A percentile compares a stretch with the other conserved stretches of the same genome.
Conservation (phyloP, 2,329 filamentous ascomycete species). For the Periconia macrospinosa region DNA sequence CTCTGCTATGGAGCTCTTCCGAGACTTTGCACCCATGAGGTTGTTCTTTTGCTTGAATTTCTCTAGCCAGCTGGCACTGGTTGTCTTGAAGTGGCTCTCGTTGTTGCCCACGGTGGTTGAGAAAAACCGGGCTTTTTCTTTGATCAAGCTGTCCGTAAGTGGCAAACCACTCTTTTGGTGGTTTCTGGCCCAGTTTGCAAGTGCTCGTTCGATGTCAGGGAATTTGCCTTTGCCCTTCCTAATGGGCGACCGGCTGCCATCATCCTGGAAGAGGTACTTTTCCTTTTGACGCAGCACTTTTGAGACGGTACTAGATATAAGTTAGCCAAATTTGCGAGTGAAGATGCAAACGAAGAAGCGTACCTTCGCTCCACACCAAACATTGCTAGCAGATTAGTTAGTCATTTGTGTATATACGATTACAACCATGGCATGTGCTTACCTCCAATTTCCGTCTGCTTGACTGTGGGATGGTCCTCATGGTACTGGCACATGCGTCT, state of each 20-base stretch:
- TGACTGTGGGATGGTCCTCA: conserved; percentile 84
- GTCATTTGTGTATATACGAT: conserved; percentile 12
- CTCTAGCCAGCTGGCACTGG: conserved; percentile 81
- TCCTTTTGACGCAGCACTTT: conserved; percentile 95
- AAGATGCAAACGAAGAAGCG: conserved; percentile 9
- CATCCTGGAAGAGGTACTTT: conserved; percentile 83
- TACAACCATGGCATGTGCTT: conserved; percentile 40
- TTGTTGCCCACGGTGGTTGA: conserved; percentile 71
- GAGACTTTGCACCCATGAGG: conserved; percentile 56
- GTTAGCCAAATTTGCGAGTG: conserved; percentile 17
- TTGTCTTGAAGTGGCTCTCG: conserved; percentile 70
- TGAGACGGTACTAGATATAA: conserved; percentile 79
- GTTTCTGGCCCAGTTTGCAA: conserved; percentile 85
- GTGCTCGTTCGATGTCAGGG: conserved; percentile 87
- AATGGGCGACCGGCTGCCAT: conserved; percentile 75
- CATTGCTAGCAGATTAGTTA: conserved; percentile 59
- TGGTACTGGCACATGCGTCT: conserved; percentile 92
- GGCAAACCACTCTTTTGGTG: conserved; percentile 74
- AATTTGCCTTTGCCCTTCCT: conserved; percentile 84
- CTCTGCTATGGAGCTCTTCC: conserved; percentile 62
- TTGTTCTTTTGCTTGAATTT: conserved; percentile 93
- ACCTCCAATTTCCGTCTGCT: conserved; percentile 96
- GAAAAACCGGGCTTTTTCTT: conserved; percentile 82
- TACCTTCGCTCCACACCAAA: conserved; percentile 99
- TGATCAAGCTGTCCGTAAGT: conserved; percentile 78